Evolutionary conservation across 306 rosid species (phyloP), one percentile per base, ranked within the genome.

Genomic region (Prunus mongolica): DNA sequence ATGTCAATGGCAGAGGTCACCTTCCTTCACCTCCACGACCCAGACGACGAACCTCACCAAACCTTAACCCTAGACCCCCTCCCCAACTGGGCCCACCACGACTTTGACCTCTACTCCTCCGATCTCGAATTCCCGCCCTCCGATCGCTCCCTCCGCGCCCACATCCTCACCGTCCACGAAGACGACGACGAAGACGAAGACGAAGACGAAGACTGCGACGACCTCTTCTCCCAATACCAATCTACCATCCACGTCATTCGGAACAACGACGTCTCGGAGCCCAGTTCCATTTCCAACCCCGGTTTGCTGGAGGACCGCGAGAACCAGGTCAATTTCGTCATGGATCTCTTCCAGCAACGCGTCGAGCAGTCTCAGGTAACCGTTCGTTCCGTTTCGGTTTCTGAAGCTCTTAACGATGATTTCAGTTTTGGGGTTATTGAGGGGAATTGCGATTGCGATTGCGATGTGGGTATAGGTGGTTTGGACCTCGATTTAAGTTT

Each of bases 281-380:
- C 61, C 22, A 85, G 74, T 27, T 84, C 90, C 15, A 72, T 69
- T 12, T 72, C 76, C 78, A n/a, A 30, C 81, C 44, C 77, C 78
- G 87, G 75, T 60, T 79, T 81, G 25, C 14, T 77, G 54, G 86
- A 79, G 22, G 85, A 83, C 82, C 89, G 91, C 34, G 89, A 87
- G 32, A 85, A 85, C 56, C 93, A 86, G 83, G 93, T 84, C 28
- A 88, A 80, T 76, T 93, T 86, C 77, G 97, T 91, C 25, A 89
- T 93, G 91, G 93, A 93, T 88, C 88, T 93, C 20, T 86, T 91
- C 74, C 95, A 89, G 12, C 98, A 93, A 46, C 93, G 98, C n/a
- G 93, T 93, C 6, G 98, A 93, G 73, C 95, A 91, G 76, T 88
- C 97, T 28, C 90, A 87, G 56, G 76, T 86, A 47, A 75, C 56